Percentiles rank a stretch among this genome's conserved stretches.
Evolutionary conservation across 768 basidiomycete species (phyloP).

Genomic region (Amylocystis lapponica): DNA sequence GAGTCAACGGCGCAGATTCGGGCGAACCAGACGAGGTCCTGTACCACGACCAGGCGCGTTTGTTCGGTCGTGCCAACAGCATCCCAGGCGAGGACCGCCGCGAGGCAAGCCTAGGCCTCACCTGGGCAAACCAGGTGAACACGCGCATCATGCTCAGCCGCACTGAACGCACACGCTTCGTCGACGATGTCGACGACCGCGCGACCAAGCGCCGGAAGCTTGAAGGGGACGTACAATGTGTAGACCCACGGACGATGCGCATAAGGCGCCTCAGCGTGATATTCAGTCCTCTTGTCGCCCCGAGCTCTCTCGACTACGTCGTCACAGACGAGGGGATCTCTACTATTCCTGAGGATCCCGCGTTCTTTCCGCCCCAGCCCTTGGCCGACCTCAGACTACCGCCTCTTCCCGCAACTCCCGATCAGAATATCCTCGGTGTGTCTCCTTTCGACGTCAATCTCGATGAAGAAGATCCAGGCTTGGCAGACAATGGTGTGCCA

Average conservation of each 20-base stretch:
- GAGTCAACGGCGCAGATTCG: conserved; percentile 13
- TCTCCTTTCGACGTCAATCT: not conserved
- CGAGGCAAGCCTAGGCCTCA: conserved; percentile 81
- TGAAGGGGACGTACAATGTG: conserved; percentile 10
- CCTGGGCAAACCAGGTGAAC: conserved; percentile 93
- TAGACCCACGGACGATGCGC: not conserved
- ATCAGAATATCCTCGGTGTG: not conserved
- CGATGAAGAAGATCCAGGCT: not conserved
- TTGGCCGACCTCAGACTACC: not conserved
- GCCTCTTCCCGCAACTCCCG: not conserved
- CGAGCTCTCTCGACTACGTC: conserved; percentile 69
- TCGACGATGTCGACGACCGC: conserved; percentile 31
- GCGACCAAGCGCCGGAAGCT: conserved; percentile 25
- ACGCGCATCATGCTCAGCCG: conserved; percentile 76
- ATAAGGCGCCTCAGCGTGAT: conserved; percentile 65
- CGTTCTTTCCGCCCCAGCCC: not conserved
- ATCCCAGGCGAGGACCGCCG: conserved; percentile 56
- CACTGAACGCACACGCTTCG: conserved; percentile 60
- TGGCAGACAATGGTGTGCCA: too few species aligned
- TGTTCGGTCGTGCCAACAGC: conserved; percentile 66
- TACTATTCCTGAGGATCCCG: conserved; percentile 4
- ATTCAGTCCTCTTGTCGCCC: conserved; percentile 60
- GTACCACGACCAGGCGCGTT: conserved; percentile 69
- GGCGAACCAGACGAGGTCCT: conserved; percentile 35
- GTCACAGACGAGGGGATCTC: conserved; percentile 57